A percentile compares a stretch with the other conserved stretches of the same genome.
phyloP scores from a whole-genome alignment of 768 basidiomycete species.

The Macrocybe gigantea region DNA sequence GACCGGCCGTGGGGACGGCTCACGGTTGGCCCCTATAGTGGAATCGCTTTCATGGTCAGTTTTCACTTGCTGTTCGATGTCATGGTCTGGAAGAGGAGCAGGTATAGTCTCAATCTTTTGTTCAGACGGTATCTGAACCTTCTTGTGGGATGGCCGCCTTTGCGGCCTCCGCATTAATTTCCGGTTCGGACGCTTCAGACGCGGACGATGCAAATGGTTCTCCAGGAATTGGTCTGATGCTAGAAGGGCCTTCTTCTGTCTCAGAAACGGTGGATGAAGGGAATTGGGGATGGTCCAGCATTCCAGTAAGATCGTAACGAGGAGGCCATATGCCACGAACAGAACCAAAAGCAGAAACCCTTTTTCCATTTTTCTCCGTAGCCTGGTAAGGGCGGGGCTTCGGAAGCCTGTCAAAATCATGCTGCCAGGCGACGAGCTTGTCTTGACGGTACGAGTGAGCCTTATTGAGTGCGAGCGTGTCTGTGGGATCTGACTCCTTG shows the following conservation, averaged over 20 bases:
- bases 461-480: conserved; percentile 83
- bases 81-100: conserved; percentile 5
- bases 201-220: conserved; percentile 64
- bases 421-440: conserved; percentile 94
- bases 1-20: no score
- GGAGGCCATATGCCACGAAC: conserved; percentile 70
- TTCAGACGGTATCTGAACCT: conserved; percentile 6
- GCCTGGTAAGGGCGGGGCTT: conserved; percentile 54
- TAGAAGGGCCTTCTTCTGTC: conserved; percentile 55
- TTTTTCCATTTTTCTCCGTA: conserved; percentile 44
- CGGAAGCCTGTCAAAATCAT: conserved; percentile 82
- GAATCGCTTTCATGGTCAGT: conserved; percentile 79
- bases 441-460: conserved; percentile 87
- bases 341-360: conserved; percentile 61
- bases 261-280: conserved; percentile 70
- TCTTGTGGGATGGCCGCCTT: background rate
- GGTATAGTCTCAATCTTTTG: conserved; percentile 2
- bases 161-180: conserved; percentile 23
- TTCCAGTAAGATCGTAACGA: conserved; percentile 46
- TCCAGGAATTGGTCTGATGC: conserved; percentile 41
- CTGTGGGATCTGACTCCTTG: conserved; percentile 70
- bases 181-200: conserved; percentile 66
- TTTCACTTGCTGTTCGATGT: conserved; percentile 21
- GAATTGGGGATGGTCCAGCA: conserved; percentile 47
- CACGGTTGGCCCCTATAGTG: conserved; percentile 60